Evolutionary conservation across 2,329 filamentous ascomycete species (phyloP), one percentile per base, ranked within the genome.

Genomic region (Ascochyta koolunga): DNA sequence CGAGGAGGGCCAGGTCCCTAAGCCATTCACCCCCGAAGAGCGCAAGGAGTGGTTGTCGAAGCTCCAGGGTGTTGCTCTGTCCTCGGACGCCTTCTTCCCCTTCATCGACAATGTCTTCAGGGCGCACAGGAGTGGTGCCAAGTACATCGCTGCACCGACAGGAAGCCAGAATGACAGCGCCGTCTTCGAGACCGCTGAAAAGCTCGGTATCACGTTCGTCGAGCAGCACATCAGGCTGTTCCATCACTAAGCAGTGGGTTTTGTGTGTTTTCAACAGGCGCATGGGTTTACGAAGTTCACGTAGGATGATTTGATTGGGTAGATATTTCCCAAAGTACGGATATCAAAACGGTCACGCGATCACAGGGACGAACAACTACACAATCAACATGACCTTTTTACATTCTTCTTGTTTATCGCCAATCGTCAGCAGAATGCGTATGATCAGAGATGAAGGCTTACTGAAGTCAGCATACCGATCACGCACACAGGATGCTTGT

Each of bases 101-200:
- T 99, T 99, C 79, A 91, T 91, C 70, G 95, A 99, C 82, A 99
- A 99, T 70, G 89, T 99, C 62, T 97, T 96, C 86, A 87, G 95
- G 64, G 90, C 92, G 45, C 87, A 86, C 59, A 85, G 91, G 68
- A 96, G 91, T 19, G 95, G 95, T 43, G 92, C 86, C 72, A 98
- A 96, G 82, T 99, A 96, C 80, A 91, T 98, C 69, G 93, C 95
- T 49, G 93, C 93, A 33, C 95, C 95, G 9, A 89, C 86, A 44
- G 95, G 95, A 53, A 96, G 89, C 76, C 90, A 95, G 77, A 95
- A 95, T 73, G 91, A 95, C 74, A 77, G 82, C 53, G 84, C 87
- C 43, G 91, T 95, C 39, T 90, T 96, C 67, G 88, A 91, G 74
- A 96, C 93, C 10, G 91, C 93, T 5, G 91, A 96, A 81, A 91